These are phyloP conservation scores for Combretum micranthum DNA, from an alignment of 345 rosid species.

Conservation along the genomic window DNA sequence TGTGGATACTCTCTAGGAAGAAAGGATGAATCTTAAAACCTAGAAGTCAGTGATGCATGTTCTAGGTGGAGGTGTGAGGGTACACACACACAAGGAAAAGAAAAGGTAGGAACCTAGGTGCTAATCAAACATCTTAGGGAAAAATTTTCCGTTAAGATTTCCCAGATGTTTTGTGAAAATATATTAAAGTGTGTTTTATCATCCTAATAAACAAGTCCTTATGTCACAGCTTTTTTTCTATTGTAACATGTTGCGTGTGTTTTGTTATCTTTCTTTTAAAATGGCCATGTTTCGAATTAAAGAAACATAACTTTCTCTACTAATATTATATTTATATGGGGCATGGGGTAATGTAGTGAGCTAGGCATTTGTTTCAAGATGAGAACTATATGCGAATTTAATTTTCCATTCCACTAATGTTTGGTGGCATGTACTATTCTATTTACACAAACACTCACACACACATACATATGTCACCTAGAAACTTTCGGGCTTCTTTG, in stretches of 20 bases:
- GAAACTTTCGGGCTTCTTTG: slow-evolving; percentile 17
- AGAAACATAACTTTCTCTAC: slow-evolving; percentile 24
- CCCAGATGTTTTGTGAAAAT: too few relatives aligned
- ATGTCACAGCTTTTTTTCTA: background rate
- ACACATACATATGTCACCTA: slow-evolving; percentile 6
- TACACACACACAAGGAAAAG: too few relatives aligned
- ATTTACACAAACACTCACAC: slow-evolving; percentile 7
- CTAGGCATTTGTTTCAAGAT: slow-evolving; percentile 1
- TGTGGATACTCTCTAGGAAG: too few relatives aligned
- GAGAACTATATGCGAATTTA: slow-evolving; percentile 9
- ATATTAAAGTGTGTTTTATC: background rate
- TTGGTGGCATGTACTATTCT: slow-evolving; percentile 35
- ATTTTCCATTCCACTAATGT: background rate
- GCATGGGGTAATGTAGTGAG: slow-evolving; percentile 6
- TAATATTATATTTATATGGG: slow-evolving; percentile 1
- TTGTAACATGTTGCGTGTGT: slow-evolving; percentile 5
- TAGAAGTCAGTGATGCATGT: too few relatives aligned
- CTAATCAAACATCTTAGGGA: too few relatives aligned
- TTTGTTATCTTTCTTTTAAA: slow-evolving; percentile 15
- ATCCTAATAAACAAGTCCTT: too few relatives aligned
- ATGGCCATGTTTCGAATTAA: slow-evolving; percentile 11
- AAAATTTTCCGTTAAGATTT: too few relatives aligned
- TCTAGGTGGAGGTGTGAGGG: too few relatives aligned
- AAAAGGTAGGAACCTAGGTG: too few relatives aligned
- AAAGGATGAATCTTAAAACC: too few relatives aligned